Base-by-base conservation (phyloP, 805 yeast genomes). In the Kluyveromyces aestuarii region DNA sequence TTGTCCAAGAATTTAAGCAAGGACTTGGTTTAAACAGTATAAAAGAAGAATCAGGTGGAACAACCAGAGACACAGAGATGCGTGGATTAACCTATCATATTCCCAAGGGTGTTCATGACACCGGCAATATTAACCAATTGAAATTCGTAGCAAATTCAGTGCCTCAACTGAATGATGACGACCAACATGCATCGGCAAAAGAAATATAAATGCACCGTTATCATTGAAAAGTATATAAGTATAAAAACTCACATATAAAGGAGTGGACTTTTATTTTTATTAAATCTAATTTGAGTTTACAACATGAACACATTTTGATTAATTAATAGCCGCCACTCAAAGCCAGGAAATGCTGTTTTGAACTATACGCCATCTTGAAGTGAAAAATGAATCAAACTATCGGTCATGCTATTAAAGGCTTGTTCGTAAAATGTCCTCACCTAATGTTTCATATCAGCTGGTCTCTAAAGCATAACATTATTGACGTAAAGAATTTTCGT, bases 1-100 rank as follows among this genome's bases (percentile, higher is more conserved):
- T 76, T 58, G 76, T 76, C 8, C 73, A 68, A 54, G 80, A 75
- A 48, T 73, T 76, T 25, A 75, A 72, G 52, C 59, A 63, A 9
- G 73, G 73, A 0, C 19, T 43, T 17, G 27, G 39, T 2, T 49
- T 71, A n/a, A 44, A 70, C 35, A 73, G 73, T 11, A 56, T 57
- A 10, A 65, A 62, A 16, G 71, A 68, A 18, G 68, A 61, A 17
- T 48, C 49, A 8, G 57, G 52, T 17, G 41, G 48, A 19, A 48
- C 46, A 2, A n/a, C 4, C 10, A 19, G 8, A 11, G 13, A n/a
- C 8, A 37, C 40, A 17, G 25, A 37, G 40, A 19, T 17, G 8
- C 11, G 14, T 30, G 7, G 14, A 13, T 13, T 30, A 30, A 11
- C 8, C 35, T 11, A 30, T 3, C 11, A 3, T 30, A 13, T 30